Conservation (phyloP, 495 filamentous ascomycete genomes). For the Xylaria bambusicola region DNA sequence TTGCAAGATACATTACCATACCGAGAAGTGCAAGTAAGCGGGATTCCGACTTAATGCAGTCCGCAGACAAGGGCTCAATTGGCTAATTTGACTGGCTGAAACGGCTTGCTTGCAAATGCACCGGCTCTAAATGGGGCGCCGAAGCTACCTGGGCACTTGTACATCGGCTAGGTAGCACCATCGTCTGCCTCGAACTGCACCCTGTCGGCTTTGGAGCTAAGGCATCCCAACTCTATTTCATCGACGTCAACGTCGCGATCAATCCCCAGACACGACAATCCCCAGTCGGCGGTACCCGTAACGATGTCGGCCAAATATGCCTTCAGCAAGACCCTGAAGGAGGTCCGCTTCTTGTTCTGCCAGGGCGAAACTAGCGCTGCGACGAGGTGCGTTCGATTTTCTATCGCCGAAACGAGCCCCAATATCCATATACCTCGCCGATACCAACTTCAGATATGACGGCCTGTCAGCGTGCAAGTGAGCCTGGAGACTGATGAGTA, state of each 20-base stretch:
- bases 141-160: too few species aligned
- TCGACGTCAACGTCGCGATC: constrained; percentile 14
- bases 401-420: neutral
- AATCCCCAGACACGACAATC: neutral
- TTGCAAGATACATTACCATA: neutral
- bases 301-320: constrained; percentile 91
- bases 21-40: too few species aligned
- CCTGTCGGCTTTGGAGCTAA: neutral
- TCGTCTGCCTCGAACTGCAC: too few species aligned
- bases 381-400: constrained; percentile 62
- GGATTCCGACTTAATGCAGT: too few species aligned
- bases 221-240: constrained; percentile 9
- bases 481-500: neutral
- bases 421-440: neutral
- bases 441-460: neutral
- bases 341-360: constrained; percentile 96
- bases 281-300: constrained; percentile 13
- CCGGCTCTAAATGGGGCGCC: neutral
- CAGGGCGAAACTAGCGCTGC: constrained; percentile 87
- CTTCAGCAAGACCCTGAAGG: constrained; percentile 85
- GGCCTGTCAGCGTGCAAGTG: too few species aligned
- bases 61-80: too few species aligned
- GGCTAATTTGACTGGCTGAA: neutral
- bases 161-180: too few species aligned
- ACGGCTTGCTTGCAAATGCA: constrained; percentile 11